Base-by-base conservation (phyloP, 2,329 filamentous ascomycete genomes). In the Claviceps purpurea region DNA sequence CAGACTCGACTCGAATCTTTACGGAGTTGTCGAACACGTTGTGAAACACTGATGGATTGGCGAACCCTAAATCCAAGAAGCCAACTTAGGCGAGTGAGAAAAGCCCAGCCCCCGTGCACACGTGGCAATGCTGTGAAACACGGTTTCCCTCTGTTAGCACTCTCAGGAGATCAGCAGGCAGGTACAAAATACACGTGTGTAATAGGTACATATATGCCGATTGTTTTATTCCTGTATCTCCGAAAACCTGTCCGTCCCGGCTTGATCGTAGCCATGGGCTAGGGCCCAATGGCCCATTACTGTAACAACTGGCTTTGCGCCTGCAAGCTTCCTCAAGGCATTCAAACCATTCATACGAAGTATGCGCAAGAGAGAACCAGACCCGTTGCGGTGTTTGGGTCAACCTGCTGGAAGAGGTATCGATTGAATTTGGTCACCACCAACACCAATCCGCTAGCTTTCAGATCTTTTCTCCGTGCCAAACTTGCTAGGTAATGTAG, bases 31-130 rank as follows among this genome's bases (percentile, higher is more conserved):
- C 20, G 10, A 18, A 6, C 22, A 40, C n/a, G 39, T 43, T 30
- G 39, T 44, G 18, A 50, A 50, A 50, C 40, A 34, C 38, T 30
- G 47, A 30, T 48, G 47, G 47, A 48, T 49, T 30, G 22, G 38
- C 47, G 38, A 49, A 41, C 38, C 38, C 22, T 18, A 30, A 14
- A 40, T 41, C 47, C 30, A 48, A 44, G 20, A 22, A 49, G 47
- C n/a, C 38, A 7, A 20, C 13, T 18, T 40, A 49, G 47, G 22
- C 37, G 37, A 48, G 47, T 38, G 37, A 40, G 37, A 49, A 40
- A 37, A 41, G n/a, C 20, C n/a, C 47, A 48, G 38, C 38, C 26
- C 30, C 47, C 47, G 22, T 14, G 47, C 38, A 49, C 47, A 49
- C 47, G 47, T 49, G 47, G 22, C 47, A 30, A 41, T 16, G 38